These are phyloP conservation scores for Euphorbia peplus DNA, from an alignment of 345 rosid genomes.

Conservation along the genomic window DNA sequence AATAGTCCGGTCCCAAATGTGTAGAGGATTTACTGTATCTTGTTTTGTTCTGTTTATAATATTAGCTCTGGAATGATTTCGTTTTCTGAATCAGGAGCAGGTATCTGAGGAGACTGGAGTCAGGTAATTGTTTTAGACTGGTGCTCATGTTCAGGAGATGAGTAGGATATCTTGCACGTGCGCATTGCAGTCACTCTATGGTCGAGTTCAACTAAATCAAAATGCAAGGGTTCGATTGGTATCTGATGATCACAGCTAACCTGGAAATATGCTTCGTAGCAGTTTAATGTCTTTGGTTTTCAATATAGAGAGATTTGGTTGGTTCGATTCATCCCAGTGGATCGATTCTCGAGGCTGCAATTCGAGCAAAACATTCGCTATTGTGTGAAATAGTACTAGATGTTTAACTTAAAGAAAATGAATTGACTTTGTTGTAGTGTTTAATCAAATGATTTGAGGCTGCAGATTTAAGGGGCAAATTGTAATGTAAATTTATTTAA, in stretches of 20 bases:
- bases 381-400: conserved; percentile 13
- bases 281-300: conserved; percentile 12
- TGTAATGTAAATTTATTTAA: conserved; percentile 30
- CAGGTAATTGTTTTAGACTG: conserved; percentile 9
- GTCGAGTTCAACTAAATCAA: conserved; percentile 12
- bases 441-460: conserved; percentile 16
- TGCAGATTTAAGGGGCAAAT: conserved; percentile 19
- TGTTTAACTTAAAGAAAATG: conserved; percentile 15
- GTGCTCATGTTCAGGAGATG: conserved; percentile 15
- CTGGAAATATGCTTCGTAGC: conserved; percentile 8
- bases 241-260: conserved; percentile 21
- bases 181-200: not conserved
- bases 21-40: no score
- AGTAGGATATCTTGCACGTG: not conserved
- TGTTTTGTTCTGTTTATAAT: not conserved
- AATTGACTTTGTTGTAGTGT: conserved; percentile 12
- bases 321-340: conserved; percentile 11
- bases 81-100: conserved; percentile 19
- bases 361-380: conserved; percentile 4
- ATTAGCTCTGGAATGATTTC: conserved; percentile 12
- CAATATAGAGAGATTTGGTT: conserved; percentile 13
- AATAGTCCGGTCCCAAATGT: no score
- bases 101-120: conserved; percentile 4
- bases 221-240: conserved; percentile 22
- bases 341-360: conserved; percentile 8